Conservation (phyloP, 225 moss, liverwort and hornwort genomes). For the Thuidium tamariscinum region DNA sequence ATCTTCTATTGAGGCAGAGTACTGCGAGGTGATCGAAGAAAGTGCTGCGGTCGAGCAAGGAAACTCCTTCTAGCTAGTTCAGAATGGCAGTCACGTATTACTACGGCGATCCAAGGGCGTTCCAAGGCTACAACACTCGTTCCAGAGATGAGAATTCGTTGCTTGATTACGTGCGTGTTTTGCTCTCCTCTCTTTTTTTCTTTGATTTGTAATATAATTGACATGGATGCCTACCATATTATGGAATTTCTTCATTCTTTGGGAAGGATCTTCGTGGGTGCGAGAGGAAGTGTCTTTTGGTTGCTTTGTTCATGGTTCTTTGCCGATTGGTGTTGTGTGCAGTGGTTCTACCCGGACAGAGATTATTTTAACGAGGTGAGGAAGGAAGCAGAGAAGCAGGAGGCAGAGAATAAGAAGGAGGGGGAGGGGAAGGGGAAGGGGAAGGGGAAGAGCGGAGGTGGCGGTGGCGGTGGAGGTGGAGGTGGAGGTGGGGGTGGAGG, state of each 20-base stretch:
- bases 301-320: neutral
- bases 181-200: neutral
- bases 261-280: neutral
- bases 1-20: neutral
- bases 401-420: neutral
- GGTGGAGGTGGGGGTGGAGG: neutral
- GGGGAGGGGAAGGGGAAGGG: neutral
- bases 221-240: neutral
- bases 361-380: neutral
- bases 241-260: neutral
- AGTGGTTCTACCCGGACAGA: slow-evolving; percentile 25
- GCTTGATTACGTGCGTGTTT: slow-evolving; percentile 8
- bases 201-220: neutral
- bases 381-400: neutral
- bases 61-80: neutral
- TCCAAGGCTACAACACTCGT: neutral
- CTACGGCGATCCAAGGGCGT: slow-evolving; percentile 5
- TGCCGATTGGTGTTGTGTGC: neutral
- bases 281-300: neutral
- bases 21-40: neutral
- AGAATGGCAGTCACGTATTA: slow-evolving; percentile 16
- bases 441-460: neutral
- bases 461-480: neutral
- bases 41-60: neutral
- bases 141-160: neutral